A percentile compares a stretch with the other conserved stretches of the same genome.
Conservation (phyloP, 2,329 filamentous ascomycete species). For the Scedosporium apiospermum region DNA sequence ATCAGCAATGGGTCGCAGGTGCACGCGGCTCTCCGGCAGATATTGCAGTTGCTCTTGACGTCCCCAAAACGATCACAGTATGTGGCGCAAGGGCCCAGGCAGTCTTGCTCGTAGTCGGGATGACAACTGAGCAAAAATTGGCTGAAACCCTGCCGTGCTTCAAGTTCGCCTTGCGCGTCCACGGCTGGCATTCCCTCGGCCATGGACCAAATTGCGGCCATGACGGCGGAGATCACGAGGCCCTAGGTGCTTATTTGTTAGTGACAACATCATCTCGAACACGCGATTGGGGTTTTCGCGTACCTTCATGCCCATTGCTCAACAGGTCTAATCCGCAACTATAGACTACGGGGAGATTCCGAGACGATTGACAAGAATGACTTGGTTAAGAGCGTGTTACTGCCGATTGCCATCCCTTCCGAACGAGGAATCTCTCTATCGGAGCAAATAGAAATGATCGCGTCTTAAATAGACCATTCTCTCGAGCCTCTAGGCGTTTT, state of each 20-base stretch:
- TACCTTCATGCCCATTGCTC: too few relatives aligned
- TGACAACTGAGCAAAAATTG: background rate
- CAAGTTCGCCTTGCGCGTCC: background rate
- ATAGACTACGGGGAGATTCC: too few relatives aligned
- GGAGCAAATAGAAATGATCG: too few relatives aligned
- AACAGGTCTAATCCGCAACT: too few relatives aligned
- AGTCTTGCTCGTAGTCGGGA: background rate
- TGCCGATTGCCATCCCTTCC: too few relatives aligned
- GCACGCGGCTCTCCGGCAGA: background rate
- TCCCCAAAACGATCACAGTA: background rate
- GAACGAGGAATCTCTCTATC: too few relatives aligned
- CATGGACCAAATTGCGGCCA: background rate
- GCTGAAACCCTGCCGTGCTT: background rate
- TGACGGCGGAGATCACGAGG: background rate
- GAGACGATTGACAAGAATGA: too few relatives aligned
- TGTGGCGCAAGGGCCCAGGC: background rate
- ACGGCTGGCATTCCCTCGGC: background rate
- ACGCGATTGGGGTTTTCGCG: too few relatives aligned
- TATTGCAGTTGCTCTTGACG: background rate
- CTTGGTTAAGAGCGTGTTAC: too few relatives aligned
- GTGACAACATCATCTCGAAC: too few relatives aligned
- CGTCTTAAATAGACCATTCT: too few relatives aligned
- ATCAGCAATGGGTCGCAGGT: background rate
- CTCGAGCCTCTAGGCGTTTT: too few relatives aligned
- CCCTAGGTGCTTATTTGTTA: background rate